Percentiles rank a stretch among this genome's conserved stretches.
Evolutionary conservation across 345 rosid genomes (phyloP).

Genomic region (Salix arbutifolia): DNA sequence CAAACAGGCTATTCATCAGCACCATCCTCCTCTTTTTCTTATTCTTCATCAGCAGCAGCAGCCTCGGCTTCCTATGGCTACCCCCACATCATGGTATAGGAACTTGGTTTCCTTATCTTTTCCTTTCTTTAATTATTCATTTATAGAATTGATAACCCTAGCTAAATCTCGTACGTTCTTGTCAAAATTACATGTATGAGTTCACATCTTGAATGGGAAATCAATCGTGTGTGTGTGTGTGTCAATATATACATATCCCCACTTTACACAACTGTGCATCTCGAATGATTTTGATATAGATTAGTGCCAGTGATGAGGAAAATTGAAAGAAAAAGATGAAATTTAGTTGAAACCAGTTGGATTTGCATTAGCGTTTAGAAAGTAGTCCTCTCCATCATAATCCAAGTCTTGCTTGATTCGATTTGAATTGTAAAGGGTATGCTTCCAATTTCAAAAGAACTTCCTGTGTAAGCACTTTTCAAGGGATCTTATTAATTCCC

Average conservation of each 20-base stretch:
- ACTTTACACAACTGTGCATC: not conserved
- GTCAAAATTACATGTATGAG: not conserved
- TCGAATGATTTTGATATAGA: not conserved
- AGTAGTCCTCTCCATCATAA: not conserved
- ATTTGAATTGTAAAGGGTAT: not conserved
- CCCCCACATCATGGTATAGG: conserved; percentile 57
- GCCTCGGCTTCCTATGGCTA: conserved; percentile 59
- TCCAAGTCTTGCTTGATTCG: not conserved
- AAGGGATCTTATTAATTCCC: not conserved
- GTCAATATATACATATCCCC: too few species aligned
- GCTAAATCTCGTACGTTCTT: not conserved
- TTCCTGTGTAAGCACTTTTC: not conserved
- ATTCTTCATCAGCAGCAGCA: conserved; percentile 46
- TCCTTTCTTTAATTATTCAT: not conserved
- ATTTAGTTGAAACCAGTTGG: not conserved
- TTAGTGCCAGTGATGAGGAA: not conserved
- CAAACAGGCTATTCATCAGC: conserved; percentile 55
- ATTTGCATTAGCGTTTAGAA: not conserved
- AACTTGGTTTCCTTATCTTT: not conserved
- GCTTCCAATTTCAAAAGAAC: not conserved
- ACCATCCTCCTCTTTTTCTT: conserved; percentile 57
- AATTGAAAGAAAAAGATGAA: not conserved
- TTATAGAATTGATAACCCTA: not conserved
- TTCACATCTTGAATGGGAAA: not conserved
- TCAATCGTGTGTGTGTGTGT: not conserved